These are phyloP conservation scores for Colletotrichum truncatum DNA, from an alignment of 2,329 filamentous ascomycete species.

Conservation along the genomic window DNA sequence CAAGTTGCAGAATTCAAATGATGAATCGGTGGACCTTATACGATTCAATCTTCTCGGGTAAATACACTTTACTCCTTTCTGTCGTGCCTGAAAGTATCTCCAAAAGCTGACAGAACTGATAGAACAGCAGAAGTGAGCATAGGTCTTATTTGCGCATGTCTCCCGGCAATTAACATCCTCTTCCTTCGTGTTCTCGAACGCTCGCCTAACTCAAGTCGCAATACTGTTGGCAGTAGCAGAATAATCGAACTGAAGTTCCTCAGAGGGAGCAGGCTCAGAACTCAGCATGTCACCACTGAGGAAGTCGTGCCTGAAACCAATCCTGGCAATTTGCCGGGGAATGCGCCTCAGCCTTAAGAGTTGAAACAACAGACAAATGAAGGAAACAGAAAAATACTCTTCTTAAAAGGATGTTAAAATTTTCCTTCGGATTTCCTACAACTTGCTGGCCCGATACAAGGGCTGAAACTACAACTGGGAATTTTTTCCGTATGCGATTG, in stretches of 20 bases:
- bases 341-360: too few species aligned
- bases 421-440: too few species aligned
- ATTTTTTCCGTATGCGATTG: too few species aligned
- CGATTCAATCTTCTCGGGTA: conserved; percentile 23
- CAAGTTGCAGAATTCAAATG: conserved; percentile 32
- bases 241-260: conserved; percentile 15
- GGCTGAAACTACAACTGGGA: too few species aligned
- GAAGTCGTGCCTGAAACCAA: too few species aligned
- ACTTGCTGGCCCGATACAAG: too few species aligned
- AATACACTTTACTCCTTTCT: conserved; percentile 33
- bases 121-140: conserved; percentile 42
- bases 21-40: conserved; percentile 31
- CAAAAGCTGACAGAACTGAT: background rate
- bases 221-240: background rate
- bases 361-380: too few species aligned
- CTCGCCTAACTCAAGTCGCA: background rate
- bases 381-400: too few species aligned
- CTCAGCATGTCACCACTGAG: too few species aligned
- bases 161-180: conserved; percentile 36
- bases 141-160: conserved; percentile 42
- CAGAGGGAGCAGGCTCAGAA: conserved; percentile 14
- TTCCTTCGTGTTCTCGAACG: background rate
- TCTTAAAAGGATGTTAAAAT: too few species aligned
- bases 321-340: too few species aligned
- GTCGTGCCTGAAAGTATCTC: too few species aligned